These are phyloP conservation scores for Platanthera zijinensis DNA, from an alignment of 106 monocot genomes.

Conservation along the genomic window DNA sequence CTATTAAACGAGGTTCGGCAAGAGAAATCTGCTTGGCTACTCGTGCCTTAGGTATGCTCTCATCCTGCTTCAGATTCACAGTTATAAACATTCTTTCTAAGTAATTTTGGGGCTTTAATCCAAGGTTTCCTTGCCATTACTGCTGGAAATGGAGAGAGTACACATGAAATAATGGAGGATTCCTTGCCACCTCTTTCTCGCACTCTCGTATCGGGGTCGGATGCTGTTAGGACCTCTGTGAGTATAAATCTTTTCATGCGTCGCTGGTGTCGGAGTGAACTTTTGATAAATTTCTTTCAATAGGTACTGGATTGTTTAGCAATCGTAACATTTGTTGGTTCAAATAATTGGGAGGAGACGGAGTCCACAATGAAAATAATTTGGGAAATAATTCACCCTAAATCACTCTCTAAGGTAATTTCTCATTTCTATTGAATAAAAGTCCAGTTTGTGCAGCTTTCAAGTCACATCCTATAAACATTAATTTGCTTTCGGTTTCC, in stretches of 20 bases:
- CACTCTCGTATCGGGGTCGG: slow-evolving; percentile 55
- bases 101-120: background rate
- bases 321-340: slow-evolving; percentile 70
- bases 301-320: slow-evolving; percentile 82
- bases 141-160: slow-evolving; percentile 42
- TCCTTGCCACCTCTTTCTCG: slow-evolving; percentile 54
- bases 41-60: slow-evolving; percentile 67
- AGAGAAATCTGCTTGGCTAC: slow-evolving; percentile 73
- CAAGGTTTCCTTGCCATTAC: slow-evolving; percentile 74
- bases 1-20: slow-evolving; percentile 70
- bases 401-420: slow-evolving; percentile 66
- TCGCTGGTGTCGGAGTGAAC: background rate
- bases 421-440: background rate
- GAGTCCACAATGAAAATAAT: slow-evolving; percentile 73
- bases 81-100: background rate
- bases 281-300: slow-evolving; percentile 5
- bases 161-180: slow-evolving; percentile 86
- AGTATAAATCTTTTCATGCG: slow-evolving; percentile 4
- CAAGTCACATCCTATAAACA: background rate
- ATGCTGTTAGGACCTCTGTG: slow-evolving; percentile 62
- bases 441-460: background rate
- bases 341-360: slow-evolving; percentile 64
- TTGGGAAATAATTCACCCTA: slow-evolving; percentile 84
- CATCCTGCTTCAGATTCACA: background rate
- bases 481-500: background rate